These are phyloP conservation scores for Sugiyamaella mastotermitis DNA, from an alignment of 805 yeast genomes.

Conservation along the genomic window DNA sequence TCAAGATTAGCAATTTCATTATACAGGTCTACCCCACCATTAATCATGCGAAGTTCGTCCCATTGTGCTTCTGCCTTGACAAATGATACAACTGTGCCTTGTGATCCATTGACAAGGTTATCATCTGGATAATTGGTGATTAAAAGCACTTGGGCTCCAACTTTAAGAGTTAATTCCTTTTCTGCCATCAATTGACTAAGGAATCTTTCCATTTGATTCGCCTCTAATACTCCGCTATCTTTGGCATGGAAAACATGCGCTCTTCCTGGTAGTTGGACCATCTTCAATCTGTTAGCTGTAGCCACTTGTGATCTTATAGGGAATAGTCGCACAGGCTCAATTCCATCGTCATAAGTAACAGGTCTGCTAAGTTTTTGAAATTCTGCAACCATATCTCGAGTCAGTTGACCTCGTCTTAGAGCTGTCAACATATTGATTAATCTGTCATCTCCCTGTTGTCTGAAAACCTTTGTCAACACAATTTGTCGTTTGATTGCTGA, in stretches of 20 bases:
- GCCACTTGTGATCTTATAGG: constrained; percentile 84
- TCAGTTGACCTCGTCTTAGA: constrained; percentile 65
- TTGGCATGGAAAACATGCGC: constrained; percentile 38
- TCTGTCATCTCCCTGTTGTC: constrained; percentile 67
- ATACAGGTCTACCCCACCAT: neutral
- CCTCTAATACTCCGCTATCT: constrained; percentile 33
- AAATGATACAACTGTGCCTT: constrained; percentile 66
- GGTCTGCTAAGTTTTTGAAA: constrained; percentile 51
- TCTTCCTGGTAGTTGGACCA: constrained; percentile 45
- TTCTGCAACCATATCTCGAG: constrained; percentile 39
- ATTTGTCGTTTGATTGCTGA: constrained; percentile 55
- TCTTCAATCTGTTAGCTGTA: constrained; percentile 53
- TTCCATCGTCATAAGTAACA: constrained; percentile 58
- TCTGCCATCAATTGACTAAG: constrained; percentile 70
- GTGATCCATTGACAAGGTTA: constrained; percentile 78
- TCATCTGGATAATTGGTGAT: constrained; percentile 58
- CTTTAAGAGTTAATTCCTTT: constrained; percentile 55
- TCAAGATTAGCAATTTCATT: neutral
- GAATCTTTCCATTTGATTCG: constrained; percentile 30
- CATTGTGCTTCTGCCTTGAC: constrained; percentile 20
- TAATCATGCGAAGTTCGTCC: neutral
- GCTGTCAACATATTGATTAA: constrained; percentile 76
- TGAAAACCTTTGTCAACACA: constrained; percentile 68
- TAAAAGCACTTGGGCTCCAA: constrained; percentile 89
- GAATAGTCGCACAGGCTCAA: constrained; percentile 82